These are phyloP conservation scores for Plantago ovata DNA, from an alignment of 257 asterid species.

Conservation along the genomic window DNA sequence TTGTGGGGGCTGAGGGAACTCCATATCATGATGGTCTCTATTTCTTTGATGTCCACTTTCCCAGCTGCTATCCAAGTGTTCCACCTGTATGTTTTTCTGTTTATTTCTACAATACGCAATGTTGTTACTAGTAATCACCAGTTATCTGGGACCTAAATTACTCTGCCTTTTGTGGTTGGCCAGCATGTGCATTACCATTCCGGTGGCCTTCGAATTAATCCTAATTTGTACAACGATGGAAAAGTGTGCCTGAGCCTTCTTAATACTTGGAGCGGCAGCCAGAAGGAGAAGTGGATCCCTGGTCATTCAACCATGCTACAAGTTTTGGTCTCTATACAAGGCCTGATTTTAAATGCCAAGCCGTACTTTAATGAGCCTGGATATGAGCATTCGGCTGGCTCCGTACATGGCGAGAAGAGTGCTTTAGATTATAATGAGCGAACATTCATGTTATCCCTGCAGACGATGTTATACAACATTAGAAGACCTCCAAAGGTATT, in stretches of 20 bases:
- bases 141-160: conserved; percentile 8
- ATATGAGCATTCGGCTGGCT: conserved; percentile 41
- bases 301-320: conserved; percentile 72
- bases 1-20: conserved; percentile 95
- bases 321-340: conserved; percentile 95
- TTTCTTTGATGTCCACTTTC: conserved; percentile 87
- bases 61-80: conserved; percentile 65
- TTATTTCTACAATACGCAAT: conserved; percentile 12
- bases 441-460: conserved; percentile 56
- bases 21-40: conserved; percentile 97
- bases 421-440: conserved; percentile 64
- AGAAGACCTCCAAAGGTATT: conserved; percentile 89
- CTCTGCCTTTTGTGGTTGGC: conserved; percentile 16
- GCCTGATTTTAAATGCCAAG: conserved; percentile 78
- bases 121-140: neutral
- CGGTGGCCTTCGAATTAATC: conserved; percentile 87
- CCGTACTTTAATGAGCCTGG: conserved; percentile 97
- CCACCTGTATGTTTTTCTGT: conserved; percentile 77
- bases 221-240: conserved; percentile 74
- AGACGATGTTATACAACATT: conserved; percentile 76
- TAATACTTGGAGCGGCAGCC: conserved; percentile 78
- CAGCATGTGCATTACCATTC: conserved; percentile 89
- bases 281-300: conserved; percentile 82
- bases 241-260: conserved; percentile 97
- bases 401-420: conserved; percentile 46